Evolutionary conservation across 2,329 filamentous ascomycete species (phyloP), one percentile per base, ranked within the genome.

Genomic region (Colletotrichum tropicicola): DNA sequence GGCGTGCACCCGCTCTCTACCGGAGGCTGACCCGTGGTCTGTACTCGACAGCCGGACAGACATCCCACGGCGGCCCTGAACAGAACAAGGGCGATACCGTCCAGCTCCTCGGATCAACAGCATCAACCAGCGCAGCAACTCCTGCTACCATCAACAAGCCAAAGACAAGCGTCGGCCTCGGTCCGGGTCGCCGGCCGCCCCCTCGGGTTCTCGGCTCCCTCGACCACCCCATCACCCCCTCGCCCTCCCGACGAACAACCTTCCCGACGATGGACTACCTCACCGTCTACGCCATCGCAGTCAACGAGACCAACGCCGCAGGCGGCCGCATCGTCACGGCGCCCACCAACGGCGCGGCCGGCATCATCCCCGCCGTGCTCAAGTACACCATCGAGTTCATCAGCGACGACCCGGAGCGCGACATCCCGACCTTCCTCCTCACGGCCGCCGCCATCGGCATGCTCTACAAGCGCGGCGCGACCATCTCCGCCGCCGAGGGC

Each of bases 401-500:
- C 70, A 83, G 81, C 69, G 82, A 85, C 65, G 81, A 84, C 39
- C 73, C 79, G 1, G 82, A 84, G 62, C 81, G 82, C 45, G 82
- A 85, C 59, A 77, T 83, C 10, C 75, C 80, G 5, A 84, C 82
- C 0, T 85, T 85, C 70, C 72, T 85, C 0, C 75, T 85, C 2
- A 85, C 82, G 2, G 79, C 82, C 2, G 76, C 82, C 0, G 82
- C 82, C 6, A 83, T 85, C 21, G 82, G 82, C 47, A 85, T 85
- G 82, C 76, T 85, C 21, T 85, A 84, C 75, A 85, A 85, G 75
- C 81, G 82, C 17, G 82, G 82, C 4, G 82, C 82, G 0, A 84
- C 82, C 19, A 85, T 85, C 65, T 84, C 82, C 0, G 82, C 82
- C 0, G 82, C 82, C 2, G 82, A 85, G 67, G 82, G 82, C 39